A percentile compares a stretch with the other conserved stretches of the same genome.
Evolutionary conservation across 768 basidiomycete genomes (phyloP).

Genomic region (Rossbeevera mucosa): DNA sequence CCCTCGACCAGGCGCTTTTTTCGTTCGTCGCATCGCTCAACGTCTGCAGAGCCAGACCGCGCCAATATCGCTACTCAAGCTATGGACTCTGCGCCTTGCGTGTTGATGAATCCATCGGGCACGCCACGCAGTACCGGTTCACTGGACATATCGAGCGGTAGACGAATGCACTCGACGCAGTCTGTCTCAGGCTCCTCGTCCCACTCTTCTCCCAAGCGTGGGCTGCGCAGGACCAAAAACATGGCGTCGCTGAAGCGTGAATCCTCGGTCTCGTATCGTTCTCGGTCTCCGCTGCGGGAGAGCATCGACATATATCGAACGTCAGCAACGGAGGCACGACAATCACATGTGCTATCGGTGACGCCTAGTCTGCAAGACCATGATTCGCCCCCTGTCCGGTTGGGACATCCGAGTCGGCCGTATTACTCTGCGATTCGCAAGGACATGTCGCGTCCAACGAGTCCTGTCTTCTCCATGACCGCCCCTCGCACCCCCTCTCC

Average conservation of each 20-base stretch:
- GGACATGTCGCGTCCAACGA: constrained; percentile 40
- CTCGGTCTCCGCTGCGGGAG: constrained; percentile 21
- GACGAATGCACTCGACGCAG: constrained; percentile 16
- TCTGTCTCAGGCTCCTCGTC: constrained; percentile 26
- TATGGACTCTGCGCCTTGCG: constrained; percentile 18
- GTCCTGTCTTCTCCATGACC: constrained; percentile 27
- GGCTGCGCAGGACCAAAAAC: constrained; percentile 38
- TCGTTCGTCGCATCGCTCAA: constrained; percentile 12
- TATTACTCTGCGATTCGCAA: constrained; percentile 54
- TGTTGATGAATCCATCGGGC: constrained; percentile 19
- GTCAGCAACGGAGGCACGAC: constrained; percentile 17
- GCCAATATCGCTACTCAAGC: constrained; percentile 6
- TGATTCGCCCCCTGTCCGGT: constrained; percentile 29
- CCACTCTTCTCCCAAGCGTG: constrained; percentile 28
- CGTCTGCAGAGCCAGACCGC: not conserved
- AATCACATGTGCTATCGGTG: constrained; percentile 18
- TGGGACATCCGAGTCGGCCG: constrained; percentile 51
- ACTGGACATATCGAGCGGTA: constrained; percentile 13
- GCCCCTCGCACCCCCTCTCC: constrained; percentile 27
- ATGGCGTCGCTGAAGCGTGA: constrained; percentile 30
- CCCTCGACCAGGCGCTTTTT: constrained; percentile 8
- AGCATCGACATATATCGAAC: constrained; percentile 16
- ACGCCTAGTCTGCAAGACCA: constrained; percentile 18
- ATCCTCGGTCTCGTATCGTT: constrained; percentile 21
- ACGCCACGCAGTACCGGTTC: constrained; percentile 20